Percentiles rank a stretch among this genome's conserved stretches.
Conservation (phyloP, 2,329 filamentous ascomycete genomes). For the Metarhizium robertsii region DNA sequence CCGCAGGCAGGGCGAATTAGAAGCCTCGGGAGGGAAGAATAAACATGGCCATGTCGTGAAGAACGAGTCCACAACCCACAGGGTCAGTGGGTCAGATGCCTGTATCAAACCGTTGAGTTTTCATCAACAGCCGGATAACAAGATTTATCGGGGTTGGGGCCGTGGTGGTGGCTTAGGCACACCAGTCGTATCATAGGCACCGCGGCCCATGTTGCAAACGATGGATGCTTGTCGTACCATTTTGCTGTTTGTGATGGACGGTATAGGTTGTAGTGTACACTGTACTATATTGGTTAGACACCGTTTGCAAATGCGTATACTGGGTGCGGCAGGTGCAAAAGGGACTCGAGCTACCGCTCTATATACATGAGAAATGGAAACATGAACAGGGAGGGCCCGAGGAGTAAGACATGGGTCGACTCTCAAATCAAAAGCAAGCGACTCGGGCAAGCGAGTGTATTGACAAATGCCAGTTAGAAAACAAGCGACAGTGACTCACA, state of each 20-base stretch:
- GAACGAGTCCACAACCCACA: not conserved
- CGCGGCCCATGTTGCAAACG: slow-evolving; percentile 38
- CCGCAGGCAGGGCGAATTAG: slow-evolving; percentile 13
- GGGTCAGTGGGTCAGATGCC: not conserved
- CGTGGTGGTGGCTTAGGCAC: slow-evolving; percentile 37
- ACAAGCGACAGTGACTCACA: slow-evolving; percentile 27
- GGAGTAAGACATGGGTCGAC: not conserved
- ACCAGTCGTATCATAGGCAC: slow-evolving; percentile 43
- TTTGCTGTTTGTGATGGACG: slow-evolving; percentile 11
- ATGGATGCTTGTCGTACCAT: slow-evolving; percentile 27
- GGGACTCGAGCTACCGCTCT: not conserved
- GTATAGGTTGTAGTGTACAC: not conserved
- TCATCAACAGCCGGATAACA: not conserved
- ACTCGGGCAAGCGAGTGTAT: slow-evolving; percentile 7
- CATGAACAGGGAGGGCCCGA: not conserved
- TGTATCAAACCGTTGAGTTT: not conserved
- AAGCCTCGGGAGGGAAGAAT: slow-evolving; percentile 8
- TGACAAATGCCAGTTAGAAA: slow-evolving; percentile 3
- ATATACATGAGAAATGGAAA: not conserved
- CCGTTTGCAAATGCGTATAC: not conserved
- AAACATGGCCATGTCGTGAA: not conserved
- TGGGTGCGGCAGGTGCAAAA: not conserved
- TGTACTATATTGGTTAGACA: slow-evolving; percentile 1
- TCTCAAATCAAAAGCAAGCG: not conserved
- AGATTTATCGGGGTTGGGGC: slow-evolving; percentile 28